phyloP scores from a whole-genome alignment of 2,329 filamentous ascomycete species.

The Scedosporium dehoogii region DNA sequence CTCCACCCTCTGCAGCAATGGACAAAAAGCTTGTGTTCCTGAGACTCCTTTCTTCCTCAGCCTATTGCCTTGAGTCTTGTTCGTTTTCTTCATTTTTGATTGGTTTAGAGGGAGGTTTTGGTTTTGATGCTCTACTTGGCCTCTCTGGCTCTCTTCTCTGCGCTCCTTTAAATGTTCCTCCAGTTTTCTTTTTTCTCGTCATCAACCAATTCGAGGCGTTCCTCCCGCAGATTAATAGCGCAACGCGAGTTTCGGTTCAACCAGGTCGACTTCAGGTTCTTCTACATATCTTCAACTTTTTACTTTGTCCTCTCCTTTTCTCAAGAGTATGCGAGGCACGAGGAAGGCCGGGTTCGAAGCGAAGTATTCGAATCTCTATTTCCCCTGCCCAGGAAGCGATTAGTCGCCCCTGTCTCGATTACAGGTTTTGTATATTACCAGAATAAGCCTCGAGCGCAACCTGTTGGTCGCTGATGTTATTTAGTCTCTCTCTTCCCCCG shows the following conservation, averaged over 20 bases:
- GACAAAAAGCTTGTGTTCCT: too few relatives aligned
- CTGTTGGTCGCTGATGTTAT: slow-evolving; percentile 5
- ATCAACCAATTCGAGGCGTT: slow-evolving; percentile 1
- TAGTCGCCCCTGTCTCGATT: neutral
- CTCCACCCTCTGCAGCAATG: too few relatives aligned
- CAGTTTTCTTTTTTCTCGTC: slow-evolving; percentile 8
- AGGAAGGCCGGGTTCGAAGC: neutral
- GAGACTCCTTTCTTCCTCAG: too few relatives aligned
- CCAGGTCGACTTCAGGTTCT: neutral
- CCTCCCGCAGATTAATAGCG: neutral
- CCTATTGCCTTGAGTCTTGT: too few relatives aligned
- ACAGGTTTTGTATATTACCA: slow-evolving; percentile 4
- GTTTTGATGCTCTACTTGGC: slow-evolving; percentile 13
- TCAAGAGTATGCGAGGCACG: neutral
- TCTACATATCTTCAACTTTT: slow-evolving; percentile 10
- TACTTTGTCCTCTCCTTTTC: neutral
- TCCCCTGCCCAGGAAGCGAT: neutral
- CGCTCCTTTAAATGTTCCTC: slow-evolving; percentile 17
- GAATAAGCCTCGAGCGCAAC: neutral
- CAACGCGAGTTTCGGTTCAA: neutral
- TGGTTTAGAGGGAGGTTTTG: slow-evolving; percentile 6
- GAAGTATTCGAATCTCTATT: neutral
- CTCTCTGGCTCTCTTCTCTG: slow-evolving; percentile 9
- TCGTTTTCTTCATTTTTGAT: neutral
- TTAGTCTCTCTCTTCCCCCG: neutral